Conservation (phyloP, 441 rosid genomes). For the Jatropha podagrica region DNA sequence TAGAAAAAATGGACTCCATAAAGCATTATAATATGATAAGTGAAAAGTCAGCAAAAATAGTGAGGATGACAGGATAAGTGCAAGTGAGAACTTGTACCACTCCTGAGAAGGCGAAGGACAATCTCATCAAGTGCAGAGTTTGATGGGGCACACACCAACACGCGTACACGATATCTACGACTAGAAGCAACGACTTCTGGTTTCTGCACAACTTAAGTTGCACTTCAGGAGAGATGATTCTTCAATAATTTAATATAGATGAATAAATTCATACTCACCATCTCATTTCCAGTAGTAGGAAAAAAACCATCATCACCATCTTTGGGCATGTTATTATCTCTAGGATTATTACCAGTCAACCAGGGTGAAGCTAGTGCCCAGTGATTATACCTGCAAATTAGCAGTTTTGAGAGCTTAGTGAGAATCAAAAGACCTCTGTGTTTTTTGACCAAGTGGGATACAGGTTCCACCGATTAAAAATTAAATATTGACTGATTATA, state of each 20-base stretch:
- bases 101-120: slow-evolving; percentile 71
- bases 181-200: slow-evolving; percentile 79
- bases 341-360: slow-evolving; percentile 70
- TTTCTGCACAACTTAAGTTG: slow-evolving; percentile 50
- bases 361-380: slow-evolving; percentile 92
- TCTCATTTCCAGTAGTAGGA: slow-evolving; percentile 84
- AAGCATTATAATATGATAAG: slow-evolving; percentile 1
- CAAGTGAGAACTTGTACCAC: slow-evolving; percentile 47
- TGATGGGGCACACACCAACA: slow-evolving; percentile 96
- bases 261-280: slow-evolving; percentile 53
- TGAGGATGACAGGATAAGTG: slow-evolving; percentile 2
- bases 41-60: slow-evolving; percentile 16
- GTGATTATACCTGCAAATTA: slow-evolving; percentile 55
- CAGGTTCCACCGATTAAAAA: neutral
- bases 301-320: slow-evolving; percentile 91
- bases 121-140: slow-evolving; percentile 99
- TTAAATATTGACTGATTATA: neutral
- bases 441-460: neutral
- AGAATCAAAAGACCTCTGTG: slow-evolving; percentile 10
- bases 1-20: neutral
- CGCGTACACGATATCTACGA: slow-evolving; percentile 71
- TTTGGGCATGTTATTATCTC: slow-evolving; percentile 77
- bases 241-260: slow-evolving; percentile 4
- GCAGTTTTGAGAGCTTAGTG: slow-evolving; percentile 17
- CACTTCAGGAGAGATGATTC: slow-evolving; percentile 12